phyloP scores from a whole-genome alignment of 192 early-diverging fungal genomes.

The Coemansia sp. region DNA sequence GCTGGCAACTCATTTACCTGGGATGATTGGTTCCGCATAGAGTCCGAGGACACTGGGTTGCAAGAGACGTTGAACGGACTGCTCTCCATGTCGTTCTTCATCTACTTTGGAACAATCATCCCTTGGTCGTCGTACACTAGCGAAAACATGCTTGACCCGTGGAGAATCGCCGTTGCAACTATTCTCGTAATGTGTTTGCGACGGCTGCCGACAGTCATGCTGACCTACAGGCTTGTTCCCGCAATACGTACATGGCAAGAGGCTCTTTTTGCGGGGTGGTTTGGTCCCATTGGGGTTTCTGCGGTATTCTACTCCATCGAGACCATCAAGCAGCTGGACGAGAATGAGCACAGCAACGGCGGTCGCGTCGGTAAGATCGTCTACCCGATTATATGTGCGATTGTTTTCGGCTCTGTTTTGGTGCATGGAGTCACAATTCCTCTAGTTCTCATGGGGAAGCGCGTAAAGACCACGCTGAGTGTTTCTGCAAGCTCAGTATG shows the following conservation, averaged over 20 bases:
- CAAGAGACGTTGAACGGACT: constrained; percentile 90
- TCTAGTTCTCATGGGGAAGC: constrained; percentile 66
- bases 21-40: constrained; percentile 90
- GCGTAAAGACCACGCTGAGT: constrained; percentile 31
- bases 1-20: constrained; percentile 80
- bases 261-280: constrained; percentile 85
- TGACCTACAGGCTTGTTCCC: constrained; percentile 64
- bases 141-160: constrained; percentile 54
- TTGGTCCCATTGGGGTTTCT: constrained; percentile 82
- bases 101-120: constrained; percentile 80
- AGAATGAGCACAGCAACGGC: constrained; percentile 27
- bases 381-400: constrained; percentile 65
- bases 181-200: constrained; percentile 68
- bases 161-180: constrained; percentile 65
- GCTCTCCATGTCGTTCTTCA: constrained; percentile 84
- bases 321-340: constrained; percentile 37
- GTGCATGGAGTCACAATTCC: constrained; percentile 83
- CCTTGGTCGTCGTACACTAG: constrained; percentile 66
- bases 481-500: constrained; percentile 18
- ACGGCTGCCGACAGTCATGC: constrained; percentile 70
- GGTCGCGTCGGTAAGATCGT: constrained; percentile 31
- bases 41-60: constrained; percentile 77
- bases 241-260: constrained; percentile 71
- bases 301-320: constrained; percentile 62
- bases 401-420: constrained; percentile 80